A percentile compares a stretch with the other conserved stretches of the same genome.
Evolutionary conservation across 2,329 filamentous ascomycete species (phyloP).

Genomic region (Stemphylium beticola): DNA sequence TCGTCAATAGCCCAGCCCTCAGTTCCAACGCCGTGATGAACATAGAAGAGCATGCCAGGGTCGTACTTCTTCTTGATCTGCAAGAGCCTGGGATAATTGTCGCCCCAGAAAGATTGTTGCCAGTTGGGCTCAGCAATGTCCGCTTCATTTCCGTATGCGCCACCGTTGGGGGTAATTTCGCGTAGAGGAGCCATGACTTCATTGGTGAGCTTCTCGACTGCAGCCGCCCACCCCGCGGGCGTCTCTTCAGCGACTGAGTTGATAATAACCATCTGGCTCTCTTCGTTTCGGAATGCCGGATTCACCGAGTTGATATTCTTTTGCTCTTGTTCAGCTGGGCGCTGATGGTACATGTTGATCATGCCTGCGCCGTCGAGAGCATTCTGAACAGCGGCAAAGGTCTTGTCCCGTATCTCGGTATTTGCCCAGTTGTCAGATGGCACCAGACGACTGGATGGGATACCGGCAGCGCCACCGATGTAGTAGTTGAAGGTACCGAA

Average conservation of each 20-base stretch:
- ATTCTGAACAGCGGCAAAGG: slow-evolving; percentile 32
- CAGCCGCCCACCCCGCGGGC: slow-evolving; percentile 30
- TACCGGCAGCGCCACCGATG: slow-evolving; percentile 39
- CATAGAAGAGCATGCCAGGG: slow-evolving; percentile 43
- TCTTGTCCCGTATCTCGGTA: slow-evolving; percentile 31
- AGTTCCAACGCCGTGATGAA: slow-evolving; percentile 39
- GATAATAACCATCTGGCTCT: slow-evolving; percentile 32
- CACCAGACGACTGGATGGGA: slow-evolving; percentile 45
- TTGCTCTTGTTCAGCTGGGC: slow-evolving; percentile 24
- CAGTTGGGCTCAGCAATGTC: slow-evolving; percentile 50
- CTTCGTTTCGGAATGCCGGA: slow-evolving; percentile 38
- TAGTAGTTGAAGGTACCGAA: slow-evolving; percentile 31
- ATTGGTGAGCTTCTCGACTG: slow-evolving; percentile 23
- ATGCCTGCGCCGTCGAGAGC: slow-evolving; percentile 31
- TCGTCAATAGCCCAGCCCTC: slow-evolving; percentile 40
- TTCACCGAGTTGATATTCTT: slow-evolving; percentile 37
- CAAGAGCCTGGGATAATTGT: slow-evolving; percentile 35
- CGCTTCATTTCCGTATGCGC: slow-evolving; percentile 50
- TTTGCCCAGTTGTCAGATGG: slow-evolving; percentile 42
- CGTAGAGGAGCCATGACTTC: slow-evolving; percentile 35
- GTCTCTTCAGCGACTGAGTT: slow-evolving; percentile 25
- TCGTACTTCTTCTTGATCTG: slow-evolving; percentile 41
- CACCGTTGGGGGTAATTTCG: slow-evolving; percentile 31
- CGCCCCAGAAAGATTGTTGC: slow-evolving; percentile 51
- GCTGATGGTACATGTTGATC: slow-evolving; percentile 36